Evolutionary conservation across 2,329 filamentous ascomycete genomes (phyloP).

Genomic region (Penicillium sp.): DNA sequence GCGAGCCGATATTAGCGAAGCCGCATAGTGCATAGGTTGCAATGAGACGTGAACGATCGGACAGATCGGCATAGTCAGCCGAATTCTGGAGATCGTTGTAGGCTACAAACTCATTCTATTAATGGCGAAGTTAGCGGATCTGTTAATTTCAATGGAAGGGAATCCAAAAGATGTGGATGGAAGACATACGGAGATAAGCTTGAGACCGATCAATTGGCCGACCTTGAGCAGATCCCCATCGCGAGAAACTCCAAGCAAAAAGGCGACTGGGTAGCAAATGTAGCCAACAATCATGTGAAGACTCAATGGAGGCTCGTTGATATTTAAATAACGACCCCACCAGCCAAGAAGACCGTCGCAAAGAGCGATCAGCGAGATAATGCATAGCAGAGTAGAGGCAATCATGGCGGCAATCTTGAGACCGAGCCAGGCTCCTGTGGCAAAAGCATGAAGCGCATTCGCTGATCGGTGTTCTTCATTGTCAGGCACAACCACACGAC

Average conservation of each 20-base stretch:
- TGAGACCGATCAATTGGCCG: constrained; percentile 77
- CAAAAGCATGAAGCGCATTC: constrained; percentile 83
- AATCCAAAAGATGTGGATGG: neutral
- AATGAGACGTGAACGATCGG: constrained; percentile 74
- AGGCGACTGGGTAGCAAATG: constrained; percentile 75
- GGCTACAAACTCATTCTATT: constrained; percentile 76
- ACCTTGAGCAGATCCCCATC: constrained; percentile 69
- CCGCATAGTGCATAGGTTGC: constrained; percentile 82
- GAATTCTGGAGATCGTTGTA: constrained; percentile 62
- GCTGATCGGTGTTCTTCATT: constrained; percentile 72
- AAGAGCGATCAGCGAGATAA: constrained; percentile 76
- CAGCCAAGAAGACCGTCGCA: constrained; percentile 78
- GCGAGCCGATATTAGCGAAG: constrained; percentile 83
- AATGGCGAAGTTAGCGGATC: constrained; percentile 1
- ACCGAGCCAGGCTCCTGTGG: constrained; percentile 82
- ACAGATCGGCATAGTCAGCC: constrained; percentile 61
- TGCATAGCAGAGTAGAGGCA: constrained; percentile 76
- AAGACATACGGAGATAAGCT: constrained; percentile 70
- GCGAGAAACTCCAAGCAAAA: constrained; percentile 77
- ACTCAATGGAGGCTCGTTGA: constrained; percentile 70
- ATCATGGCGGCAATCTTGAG: constrained; percentile 88
- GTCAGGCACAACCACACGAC: constrained; percentile 78
- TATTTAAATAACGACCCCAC: constrained; percentile 80
- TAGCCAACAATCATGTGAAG: constrained; percentile 78
- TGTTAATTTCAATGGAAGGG: neutral